phyloP scores from a whole-genome alignment of 2,329 filamentous ascomycete genomes.

The Aspergillus vadensis region DNA sequence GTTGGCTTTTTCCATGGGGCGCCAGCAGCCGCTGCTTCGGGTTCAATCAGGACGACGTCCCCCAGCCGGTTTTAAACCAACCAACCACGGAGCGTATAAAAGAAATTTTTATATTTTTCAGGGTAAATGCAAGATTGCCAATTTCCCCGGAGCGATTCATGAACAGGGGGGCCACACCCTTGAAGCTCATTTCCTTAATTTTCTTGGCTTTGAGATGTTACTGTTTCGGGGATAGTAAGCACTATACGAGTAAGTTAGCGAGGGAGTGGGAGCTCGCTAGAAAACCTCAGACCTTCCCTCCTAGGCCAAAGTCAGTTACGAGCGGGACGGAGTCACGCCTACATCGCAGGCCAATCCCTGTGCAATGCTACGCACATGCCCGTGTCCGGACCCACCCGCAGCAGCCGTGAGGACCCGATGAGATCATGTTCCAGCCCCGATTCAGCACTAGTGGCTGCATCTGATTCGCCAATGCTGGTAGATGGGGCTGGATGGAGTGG shows the following conservation, averaged over 20 bases:
- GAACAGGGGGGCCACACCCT: not conserved
- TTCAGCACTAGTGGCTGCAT: not conserved
- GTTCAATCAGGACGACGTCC: not conserved
- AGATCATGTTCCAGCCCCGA: constrained; percentile 9
- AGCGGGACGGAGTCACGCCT: not conserved
- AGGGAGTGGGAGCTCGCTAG: not conserved
- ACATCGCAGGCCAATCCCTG: constrained; percentile 4
- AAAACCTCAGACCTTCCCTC: not conserved
- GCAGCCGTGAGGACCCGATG: constrained; percentile 3
- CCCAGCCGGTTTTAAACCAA: not conserved
- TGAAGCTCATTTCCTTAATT: not conserved
- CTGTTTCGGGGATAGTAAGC: not conserved
- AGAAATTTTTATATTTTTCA: no score
- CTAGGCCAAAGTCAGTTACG: not conserved
- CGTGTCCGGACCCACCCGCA: not conserved
- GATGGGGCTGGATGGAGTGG: not conserved
- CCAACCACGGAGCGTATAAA: not conserved
- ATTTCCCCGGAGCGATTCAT: not conserved
- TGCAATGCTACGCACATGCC: constrained; percentile 7
- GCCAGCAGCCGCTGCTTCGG: not conserved
- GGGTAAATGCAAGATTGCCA: not conserved
- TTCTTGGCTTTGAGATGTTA: not conserved
- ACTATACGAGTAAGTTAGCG: not conserved
- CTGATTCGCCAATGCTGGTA: constrained; percentile 8
- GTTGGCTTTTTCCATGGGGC: not conserved